A percentile compares a stretch with the other conserved stretches of the same genome.
phyloP scores from a whole-genome alignment of 2,329 filamentous ascomycete species.

The Akanthomyces dipterigenus region DNA sequence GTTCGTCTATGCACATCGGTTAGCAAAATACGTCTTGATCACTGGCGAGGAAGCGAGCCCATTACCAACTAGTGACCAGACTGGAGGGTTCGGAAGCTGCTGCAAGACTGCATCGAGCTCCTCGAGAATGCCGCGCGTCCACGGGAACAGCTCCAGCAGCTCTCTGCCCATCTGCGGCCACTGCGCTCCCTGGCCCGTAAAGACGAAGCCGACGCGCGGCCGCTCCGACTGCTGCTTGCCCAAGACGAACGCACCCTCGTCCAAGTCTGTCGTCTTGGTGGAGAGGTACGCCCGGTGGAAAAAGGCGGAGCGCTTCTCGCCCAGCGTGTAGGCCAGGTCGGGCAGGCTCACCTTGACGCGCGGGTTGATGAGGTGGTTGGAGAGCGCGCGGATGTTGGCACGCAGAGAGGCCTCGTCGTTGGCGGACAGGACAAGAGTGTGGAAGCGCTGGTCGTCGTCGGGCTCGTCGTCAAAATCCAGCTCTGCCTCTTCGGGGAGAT shows the following conservation, averaged over 20 bases:
- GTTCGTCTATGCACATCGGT: not conserved
- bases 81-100: not conserved
- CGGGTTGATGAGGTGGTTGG: slow-evolving; percentile 21
- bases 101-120: slow-evolving; percentile 13
- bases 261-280: not conserved
- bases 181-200: slow-evolving; percentile 24
- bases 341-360: slow-evolving; percentile 16
- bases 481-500: not conserved
- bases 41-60: too few species aligned
- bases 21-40: not conserved
- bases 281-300: slow-evolving; percentile 20
- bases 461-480: not conserved
- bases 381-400: slow-evolving; percentile 9
- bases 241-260: not conserved
- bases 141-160: slow-evolving; percentile 11
- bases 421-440: slow-evolving; percentile 14
- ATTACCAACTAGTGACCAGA: slow-evolving; percentile 11
- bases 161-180: slow-evolving; percentile 16
- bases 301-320: slow-evolving; percentile 16
- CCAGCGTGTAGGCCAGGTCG: slow-evolving; percentile 25
- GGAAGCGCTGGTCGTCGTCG: not conserved
- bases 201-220: slow-evolving; percentile 18
- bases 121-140: slow-evolving; percentile 10
- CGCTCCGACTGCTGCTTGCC: not conserved
- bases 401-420: slow-evolving; percentile 14